Conservation (phyloP, 164 flowering plant genomes). For the Liriodendron chinense region DNA sequence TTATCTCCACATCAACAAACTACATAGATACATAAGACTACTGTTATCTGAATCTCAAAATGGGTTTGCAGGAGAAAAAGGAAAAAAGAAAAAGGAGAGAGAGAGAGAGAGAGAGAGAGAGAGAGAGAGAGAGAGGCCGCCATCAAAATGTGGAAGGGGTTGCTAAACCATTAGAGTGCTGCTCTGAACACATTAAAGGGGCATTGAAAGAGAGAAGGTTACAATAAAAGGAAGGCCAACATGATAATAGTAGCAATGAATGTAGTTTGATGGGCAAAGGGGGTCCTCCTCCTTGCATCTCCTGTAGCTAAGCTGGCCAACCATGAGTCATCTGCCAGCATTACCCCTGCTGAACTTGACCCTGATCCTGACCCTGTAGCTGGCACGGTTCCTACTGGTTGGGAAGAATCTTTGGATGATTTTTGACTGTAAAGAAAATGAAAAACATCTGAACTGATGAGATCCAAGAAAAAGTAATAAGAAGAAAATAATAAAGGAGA, state of each 20-base stretch:
- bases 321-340: conserved; percentile 28
- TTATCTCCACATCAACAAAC: conserved; percentile 2
- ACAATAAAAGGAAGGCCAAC: conserved; percentile 17
- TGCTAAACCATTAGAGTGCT: not conserved
- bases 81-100: no score
- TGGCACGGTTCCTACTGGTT: conserved; percentile 8
- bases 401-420: conserved; percentile 34
- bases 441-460: not conserved
- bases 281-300: conserved; percentile 22
- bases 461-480: not conserved
- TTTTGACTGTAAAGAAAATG: conserved; percentile 36
- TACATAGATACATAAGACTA: not conserved
- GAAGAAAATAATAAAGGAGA: not conserved
- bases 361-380: conserved; percentile 7
- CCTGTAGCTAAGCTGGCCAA: conserved; percentile 34
- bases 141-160: no score
- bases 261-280: conserved; percentile 13
- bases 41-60: conserved; percentile 3
- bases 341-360: conserved; percentile 13
- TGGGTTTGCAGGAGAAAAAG: not conserved
- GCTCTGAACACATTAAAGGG: not conserved
- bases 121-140: no score
- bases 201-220: conserved; percentile 1
- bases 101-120: no score
- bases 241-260: conserved; percentile 21